Evolutionary conservation across 768 basidiomycete species (phyloP).

Genomic region (Pulveroboletus sp.): DNA sequence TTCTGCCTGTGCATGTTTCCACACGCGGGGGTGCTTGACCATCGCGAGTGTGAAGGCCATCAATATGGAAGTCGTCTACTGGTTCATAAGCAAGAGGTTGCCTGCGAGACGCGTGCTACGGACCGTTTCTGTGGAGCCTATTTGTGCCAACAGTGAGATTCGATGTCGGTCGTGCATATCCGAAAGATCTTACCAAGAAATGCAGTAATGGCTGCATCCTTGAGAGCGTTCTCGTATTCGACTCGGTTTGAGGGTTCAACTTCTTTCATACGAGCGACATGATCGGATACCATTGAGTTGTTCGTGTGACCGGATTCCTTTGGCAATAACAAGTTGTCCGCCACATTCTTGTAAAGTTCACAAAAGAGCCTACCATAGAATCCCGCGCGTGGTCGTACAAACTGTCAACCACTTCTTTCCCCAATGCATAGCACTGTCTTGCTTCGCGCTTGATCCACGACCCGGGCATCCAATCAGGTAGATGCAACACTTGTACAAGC

Average conservation of each 20-base stretch:
- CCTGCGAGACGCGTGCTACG: too few relatives aligned
- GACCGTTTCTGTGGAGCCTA: too few relatives aligned
- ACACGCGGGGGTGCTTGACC: background rate
- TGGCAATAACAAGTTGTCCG: background rate
- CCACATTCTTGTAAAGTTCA: too few relatives aligned
- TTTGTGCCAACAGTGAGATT: too few relatives aligned
- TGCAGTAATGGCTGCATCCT: conserved; percentile 2
- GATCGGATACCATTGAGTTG: conserved; percentile 10
- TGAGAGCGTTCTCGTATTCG: background rate
- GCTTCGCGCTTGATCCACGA: conserved; percentile 5
- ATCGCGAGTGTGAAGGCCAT: background rate
- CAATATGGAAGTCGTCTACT: background rate
- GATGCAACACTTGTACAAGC: conserved; percentile 2
- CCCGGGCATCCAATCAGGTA: conserved; percentile 14
- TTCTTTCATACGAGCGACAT: conserved; percentile 3
- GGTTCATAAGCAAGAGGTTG: background rate
- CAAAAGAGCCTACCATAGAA: conserved; percentile 1
- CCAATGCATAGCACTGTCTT: background rate
- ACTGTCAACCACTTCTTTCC: background rate
- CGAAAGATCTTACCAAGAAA: conserved; percentile 8
- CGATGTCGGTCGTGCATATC: too few relatives aligned
- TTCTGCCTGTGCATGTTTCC: background rate
- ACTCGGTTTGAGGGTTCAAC: background rate
- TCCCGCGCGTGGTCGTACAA: conserved; percentile 1
- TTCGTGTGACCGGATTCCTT: background rate